Evolutionary conservation across 179 eudicot genomes (phyloP).

Genomic region (Camellia oleifera): DNA sequence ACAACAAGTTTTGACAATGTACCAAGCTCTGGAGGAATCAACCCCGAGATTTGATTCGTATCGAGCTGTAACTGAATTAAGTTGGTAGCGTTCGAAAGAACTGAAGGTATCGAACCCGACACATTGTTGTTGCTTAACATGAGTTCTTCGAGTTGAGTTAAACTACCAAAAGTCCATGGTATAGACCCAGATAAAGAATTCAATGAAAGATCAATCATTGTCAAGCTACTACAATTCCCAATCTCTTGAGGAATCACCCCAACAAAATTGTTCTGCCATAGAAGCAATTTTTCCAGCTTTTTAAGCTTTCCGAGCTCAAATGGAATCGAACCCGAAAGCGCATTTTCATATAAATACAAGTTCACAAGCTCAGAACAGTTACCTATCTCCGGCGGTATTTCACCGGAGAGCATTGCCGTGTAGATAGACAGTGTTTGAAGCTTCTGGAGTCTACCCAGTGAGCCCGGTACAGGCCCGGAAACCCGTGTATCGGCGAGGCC

Average conservation of each 20-base stretch:
- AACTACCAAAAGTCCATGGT: constrained; percentile 46
- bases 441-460: constrained; percentile 40
- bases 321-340: constrained; percentile 54
- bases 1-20: constrained; percentile 33
- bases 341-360: constrained; percentile 57
- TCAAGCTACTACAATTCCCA: constrained; percentile 55
- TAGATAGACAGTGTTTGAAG: constrained; percentile 50
- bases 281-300: constrained; percentile 44
- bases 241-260: constrained; percentile 58
- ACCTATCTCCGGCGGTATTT: constrained; percentile 56
- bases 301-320: constrained; percentile 44
- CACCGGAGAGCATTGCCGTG: constrained; percentile 63
- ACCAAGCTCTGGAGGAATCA: constrained; percentile 57
- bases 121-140: constrained; percentile 64
- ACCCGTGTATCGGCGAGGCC: constrained; percentile 58
- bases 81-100: constrained; percentile 40
- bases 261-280: constrained; percentile 57
- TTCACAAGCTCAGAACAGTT: constrained; percentile 56
- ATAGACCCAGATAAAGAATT: constrained; percentile 51
- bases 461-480: constrained; percentile 45
- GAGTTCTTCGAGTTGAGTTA: constrained; percentile 41
- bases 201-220: constrained; percentile 49
- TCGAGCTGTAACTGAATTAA: constrained; percentile 60
- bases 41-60: constrained; percentile 57
- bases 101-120: constrained; percentile 63